Evolutionary conservation across 2,329 filamentous ascomycete species (phyloP), one percentile per base, ranked within the genome.

Genomic region (Fusarium sp.): DNA sequence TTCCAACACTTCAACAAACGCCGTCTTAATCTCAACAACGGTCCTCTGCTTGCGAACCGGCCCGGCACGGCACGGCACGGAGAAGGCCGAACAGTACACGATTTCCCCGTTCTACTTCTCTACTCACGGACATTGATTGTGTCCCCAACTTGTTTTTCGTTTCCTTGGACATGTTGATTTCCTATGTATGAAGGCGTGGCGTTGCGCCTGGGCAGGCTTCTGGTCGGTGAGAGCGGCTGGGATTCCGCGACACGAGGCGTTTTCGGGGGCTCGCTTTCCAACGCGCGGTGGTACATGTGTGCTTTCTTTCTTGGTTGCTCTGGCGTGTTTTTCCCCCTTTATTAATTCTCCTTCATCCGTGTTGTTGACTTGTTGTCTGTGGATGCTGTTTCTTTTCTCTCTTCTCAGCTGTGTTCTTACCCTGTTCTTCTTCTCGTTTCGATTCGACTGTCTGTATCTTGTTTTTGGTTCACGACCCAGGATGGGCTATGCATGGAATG

Each of bases 151-250:
- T 62, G 47, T 31, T 52, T 52, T 52, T 29, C 31, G 24, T 73
- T 54, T 63, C 63, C 65, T 66, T 72, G 37, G 29, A 52, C 37
- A 74, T 54, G 56, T 62, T 34, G 60, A 62, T 66, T 70, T 63
- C 72, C 59, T 69, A 29, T 68, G 47, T 74, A 70, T 73, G 67
- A 72, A 69, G 76, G 78, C 76, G 72, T 72, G 76, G 78, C 74
- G 72, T 72, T 76, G 78, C 74, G 79, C 76, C 77, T 68, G 75
- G 78, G 70, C 64, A 72, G 75, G 74, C 74, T 79, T 80, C 77
- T 79, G 76, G 80, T 82, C 79, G 79, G 82, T 82, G 82, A 83
- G 81, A 83, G 81, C 80, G 80, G 79, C 80, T 80, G 75, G 80
- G 75, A 75, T 72, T 72, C 76, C 76, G 76, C 76, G 67, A 70